Base-by-base conservation (phyloP, 2,329 filamentous ascomycete species). In the Amauroascus verrucosus region DNA sequence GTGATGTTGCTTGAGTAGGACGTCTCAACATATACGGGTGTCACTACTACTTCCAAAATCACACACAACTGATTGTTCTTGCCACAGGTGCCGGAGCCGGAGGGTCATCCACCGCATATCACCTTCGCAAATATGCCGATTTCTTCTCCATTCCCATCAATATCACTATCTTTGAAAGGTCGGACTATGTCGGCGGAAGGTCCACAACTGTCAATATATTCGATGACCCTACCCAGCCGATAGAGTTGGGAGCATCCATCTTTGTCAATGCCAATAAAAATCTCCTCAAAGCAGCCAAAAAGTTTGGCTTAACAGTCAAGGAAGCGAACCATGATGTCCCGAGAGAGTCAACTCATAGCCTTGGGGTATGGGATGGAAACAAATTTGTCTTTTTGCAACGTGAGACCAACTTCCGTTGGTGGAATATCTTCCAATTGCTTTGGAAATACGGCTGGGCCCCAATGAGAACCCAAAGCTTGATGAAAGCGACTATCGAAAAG, bases 181-280 rank as follows among this genome's bases (percentile, higher is more conserved):
- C 81, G 14, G 67, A 74, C 30, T 87, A 83, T 60, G 77, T 97
- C 41, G 93, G 93, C 28, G 93, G 93, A 7, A 86, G 93, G 24
- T 86, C 86, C 6, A 86, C 90, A 28, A 97, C 90, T 0, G 85
- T 95, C 16, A 75, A 89, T 62, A 83, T 82, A 1, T 91, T 85
- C 65, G 77, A 80, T 58, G 77, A 91, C 61, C 74, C 82, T 1
- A 58, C 72, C 0, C 73, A 83, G 37, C 85, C 85, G 1, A 79
- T 95, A 33, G 93, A 98, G 67, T 75, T 97, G 0, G 93, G 93
- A 14, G 93, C 86, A 9, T 91, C 85, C 57, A 95, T 97, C 61
- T 98, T 97, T 65, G 87, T 97, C 43, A 68, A 84, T 47, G 79
- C 85, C 41, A 98, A 97, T 64, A 75, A 82, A 37, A 95, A 95